These are phyloP conservation scores for Raffaelea ambrosiae DNA, from an alignment of 2,329 filamentous ascomycete genomes.

Conservation along the genomic window DNA sequence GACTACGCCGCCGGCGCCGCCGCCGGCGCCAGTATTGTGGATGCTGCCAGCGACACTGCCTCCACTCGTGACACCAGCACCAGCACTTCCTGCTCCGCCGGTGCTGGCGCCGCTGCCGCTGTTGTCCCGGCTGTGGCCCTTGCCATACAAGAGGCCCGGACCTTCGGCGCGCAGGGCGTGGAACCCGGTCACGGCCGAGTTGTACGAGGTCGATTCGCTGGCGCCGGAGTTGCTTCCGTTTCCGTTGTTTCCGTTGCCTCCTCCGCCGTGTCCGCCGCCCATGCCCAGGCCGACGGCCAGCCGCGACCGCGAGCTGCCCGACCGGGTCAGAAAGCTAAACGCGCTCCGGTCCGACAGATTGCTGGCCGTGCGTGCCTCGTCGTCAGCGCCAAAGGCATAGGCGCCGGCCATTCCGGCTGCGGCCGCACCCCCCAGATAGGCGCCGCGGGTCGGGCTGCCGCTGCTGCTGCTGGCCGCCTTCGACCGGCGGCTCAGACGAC, in stretches of 20 bases:
- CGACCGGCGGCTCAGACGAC: conserved; percentile 24
- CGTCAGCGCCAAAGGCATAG: conserved; percentile 20
- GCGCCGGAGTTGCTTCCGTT: conserved; percentile 31
- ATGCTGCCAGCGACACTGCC: background rate
- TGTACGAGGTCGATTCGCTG: conserved; percentile 33
- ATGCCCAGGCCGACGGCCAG: conserved; percentile 12
- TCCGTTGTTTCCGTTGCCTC: background rate
- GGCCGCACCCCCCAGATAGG: conserved; percentile 4
- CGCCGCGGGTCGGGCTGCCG: conserved; percentile 12
- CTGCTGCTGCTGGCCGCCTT: conserved; percentile 18
- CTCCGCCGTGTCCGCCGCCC: background rate
- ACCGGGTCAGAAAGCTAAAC: conserved; percentile 24
- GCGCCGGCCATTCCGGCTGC: background rate
- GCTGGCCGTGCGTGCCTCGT: conserved; percentile 46
- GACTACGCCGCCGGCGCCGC: background rate
- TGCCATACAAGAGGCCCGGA: conserved; percentile 31
- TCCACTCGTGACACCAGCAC: background rate
- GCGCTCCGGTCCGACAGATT: conserved; percentile 47
- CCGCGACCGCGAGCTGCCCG: conserved; percentile 22
- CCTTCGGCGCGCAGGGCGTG: conserved; percentile 44
- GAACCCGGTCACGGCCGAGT: conserved; percentile 35
- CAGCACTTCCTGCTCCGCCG: background rate
- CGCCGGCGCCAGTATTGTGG: background rate
- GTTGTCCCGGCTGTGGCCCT: conserved; percentile 17
- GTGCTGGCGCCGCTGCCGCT: conserved; percentile 3